A percentile compares a stretch with the other conserved stretches of the same genome.
These are phyloP conservation scores for Zymoseptoria ardabiliae DNA, from an alignment of 2,329 filamentous ascomycete species.

Conservation along the genomic window DNA sequence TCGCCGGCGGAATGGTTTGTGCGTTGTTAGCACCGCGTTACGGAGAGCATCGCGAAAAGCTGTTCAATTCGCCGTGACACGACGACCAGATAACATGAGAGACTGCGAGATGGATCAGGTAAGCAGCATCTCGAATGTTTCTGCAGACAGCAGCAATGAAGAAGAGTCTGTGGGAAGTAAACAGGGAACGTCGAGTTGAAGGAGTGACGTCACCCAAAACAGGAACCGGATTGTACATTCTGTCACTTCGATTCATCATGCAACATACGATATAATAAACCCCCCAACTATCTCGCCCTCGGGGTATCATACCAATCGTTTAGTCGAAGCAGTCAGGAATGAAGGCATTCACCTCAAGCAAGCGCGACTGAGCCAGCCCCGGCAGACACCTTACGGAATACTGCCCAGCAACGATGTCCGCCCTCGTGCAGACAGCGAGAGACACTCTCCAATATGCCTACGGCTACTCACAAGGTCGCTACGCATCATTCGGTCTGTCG, in stretches of 20 bases:
- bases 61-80: background rate
- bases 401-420: conserved; percentile 5
- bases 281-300: background rate
- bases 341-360: background rate
- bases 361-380: background rate
- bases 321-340: background rate
- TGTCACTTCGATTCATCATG: background rate
- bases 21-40: background rate
- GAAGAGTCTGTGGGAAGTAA: too few relatives aligned
- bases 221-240: background rate
- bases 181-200: background rate
- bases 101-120: background rate
- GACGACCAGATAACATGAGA: background rate
- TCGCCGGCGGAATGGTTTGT: background rate
- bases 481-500: conserved; percentile 21
- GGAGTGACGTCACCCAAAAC: background rate
- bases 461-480: conserved; percentile 28
- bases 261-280: background rate
- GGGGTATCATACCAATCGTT: background rate
- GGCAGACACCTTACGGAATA: background rate
- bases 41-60: background rate
- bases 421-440: conserved; percentile 17
- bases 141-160: too few relatives aligned
- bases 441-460: conserved; percentile 21
- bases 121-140: background rate